phyloP scores from a whole-genome alignment of 2,329 filamentous ascomycete genomes.

The Talaromyces sp. region DNA sequence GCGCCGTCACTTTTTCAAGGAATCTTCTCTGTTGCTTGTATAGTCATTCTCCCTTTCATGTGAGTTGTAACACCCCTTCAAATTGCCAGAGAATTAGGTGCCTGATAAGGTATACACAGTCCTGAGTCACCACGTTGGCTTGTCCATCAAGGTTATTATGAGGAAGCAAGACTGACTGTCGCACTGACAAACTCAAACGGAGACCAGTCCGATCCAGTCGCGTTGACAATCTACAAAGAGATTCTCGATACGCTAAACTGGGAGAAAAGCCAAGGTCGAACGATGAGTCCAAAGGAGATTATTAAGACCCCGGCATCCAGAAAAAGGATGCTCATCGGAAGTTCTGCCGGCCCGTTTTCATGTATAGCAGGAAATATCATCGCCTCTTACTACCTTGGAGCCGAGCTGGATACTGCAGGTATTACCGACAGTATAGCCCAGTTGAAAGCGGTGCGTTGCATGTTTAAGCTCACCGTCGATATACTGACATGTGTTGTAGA shows the following conservation, averaged over 20 bases:
- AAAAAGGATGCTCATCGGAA: slow-evolving; percentile 37
- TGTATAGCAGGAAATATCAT: slow-evolving; percentile 37
- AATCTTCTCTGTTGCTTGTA: slow-evolving; percentile 34
- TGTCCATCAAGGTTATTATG: slow-evolving; percentile 33
- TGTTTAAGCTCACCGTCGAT: not conserved
- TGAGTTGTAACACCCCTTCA: slow-evolving; percentile 4
- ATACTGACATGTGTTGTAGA: slow-evolving; percentile 17
- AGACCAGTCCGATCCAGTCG: slow-evolving; percentile 34
- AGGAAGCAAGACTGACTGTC: slow-evolving; percentile 38
- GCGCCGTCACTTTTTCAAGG: slow-evolving; percentile 41
- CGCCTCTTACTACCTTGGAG: slow-evolving; percentile 38
- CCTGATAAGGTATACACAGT: not conserved
- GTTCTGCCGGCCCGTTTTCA: slow-evolving; percentile 29
- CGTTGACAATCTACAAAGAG: slow-evolving; percentile 38
- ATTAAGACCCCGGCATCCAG: slow-evolving; percentile 30
- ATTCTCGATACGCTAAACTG: slow-evolving; percentile 45
- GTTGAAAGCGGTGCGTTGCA: slow-evolving; percentile 25
- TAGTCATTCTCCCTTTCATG: slow-evolving; percentile 40
- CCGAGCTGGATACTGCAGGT: slow-evolving; percentile 42
- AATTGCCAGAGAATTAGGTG: not conserved
- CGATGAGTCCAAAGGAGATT: slow-evolving; percentile 32
- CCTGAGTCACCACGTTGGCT: slow-evolving; percentile 49
- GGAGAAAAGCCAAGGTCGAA: slow-evolving; percentile 38
- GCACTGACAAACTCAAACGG: slow-evolving; percentile 43
- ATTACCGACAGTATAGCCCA: slow-evolving; percentile 41